These are phyloP conservation scores for Daedalea quercina DNA, from an alignment of 768 basidiomycete genomes.

Conservation along the genomic window DNA sequence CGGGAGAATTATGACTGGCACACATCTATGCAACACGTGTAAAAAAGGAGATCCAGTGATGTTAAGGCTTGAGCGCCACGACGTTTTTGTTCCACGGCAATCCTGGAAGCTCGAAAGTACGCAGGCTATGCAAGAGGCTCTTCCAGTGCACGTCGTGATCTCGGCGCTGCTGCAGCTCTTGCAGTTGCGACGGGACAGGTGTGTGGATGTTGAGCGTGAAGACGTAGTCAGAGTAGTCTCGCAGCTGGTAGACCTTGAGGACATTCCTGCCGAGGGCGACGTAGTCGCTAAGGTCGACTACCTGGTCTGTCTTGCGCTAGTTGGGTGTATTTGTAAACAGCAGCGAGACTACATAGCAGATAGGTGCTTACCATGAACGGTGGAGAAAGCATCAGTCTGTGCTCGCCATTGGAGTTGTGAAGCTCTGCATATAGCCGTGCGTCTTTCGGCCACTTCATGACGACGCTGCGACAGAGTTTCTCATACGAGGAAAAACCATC, in stretches of 20 bases:
- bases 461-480: not conserved
- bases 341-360: not conserved
- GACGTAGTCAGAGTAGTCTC: constrained; percentile 11
- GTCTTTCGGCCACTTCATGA: constrained; percentile 7
- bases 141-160: constrained; percentile 5
- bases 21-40: not conserved
- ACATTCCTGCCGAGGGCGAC: constrained; percentile 9
- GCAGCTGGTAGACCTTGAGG: constrained; percentile 10
- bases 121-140: not conserved
- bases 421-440: constrained; percentile 3
- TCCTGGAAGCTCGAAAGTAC: constrained; percentile 4
- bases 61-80: not conserved
- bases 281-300: constrained; percentile 8
- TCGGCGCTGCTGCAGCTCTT: constrained; percentile 5
- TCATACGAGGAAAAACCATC: not conserved
- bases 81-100: not conserved
- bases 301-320: constrained; percentile 5
- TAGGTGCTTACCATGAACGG: constrained; percentile 10
- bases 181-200: constrained; percentile 10
- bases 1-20: too few species aligned
- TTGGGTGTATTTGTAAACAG: not conserved
- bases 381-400: constrained; percentile 7
- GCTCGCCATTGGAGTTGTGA: not conserved
- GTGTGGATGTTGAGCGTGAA: constrained; percentile 13
- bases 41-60: too few species aligned